Evolutionary conservation across 495 filamentous ascomycete genomes (phyloP).

Genomic region (Neurospora sp.): DNA sequence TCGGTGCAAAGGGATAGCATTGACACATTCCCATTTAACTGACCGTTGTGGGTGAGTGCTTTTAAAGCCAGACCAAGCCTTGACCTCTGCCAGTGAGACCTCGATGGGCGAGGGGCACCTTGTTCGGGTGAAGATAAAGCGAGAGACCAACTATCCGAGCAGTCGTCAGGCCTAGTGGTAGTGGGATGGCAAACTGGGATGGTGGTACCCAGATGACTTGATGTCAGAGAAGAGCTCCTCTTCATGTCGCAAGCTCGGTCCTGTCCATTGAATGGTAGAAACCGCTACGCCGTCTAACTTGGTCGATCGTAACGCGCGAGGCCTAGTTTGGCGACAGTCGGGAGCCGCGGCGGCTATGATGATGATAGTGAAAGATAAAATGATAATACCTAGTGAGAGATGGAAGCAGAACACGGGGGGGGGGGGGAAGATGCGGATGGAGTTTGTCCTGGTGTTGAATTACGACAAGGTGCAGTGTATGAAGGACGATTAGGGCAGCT

Average conservation of each 20-base stretch:
- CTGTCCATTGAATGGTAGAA: constrained; percentile 11
- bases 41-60: constrained; percentile 37
- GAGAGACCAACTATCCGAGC: background rate
- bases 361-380: background rate
- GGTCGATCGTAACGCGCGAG: background rate
- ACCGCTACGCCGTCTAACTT: background rate
- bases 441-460: background rate
- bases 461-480: background rate
- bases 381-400: background rate
- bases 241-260: constrained; percentile 16
- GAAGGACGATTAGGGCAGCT: background rate
- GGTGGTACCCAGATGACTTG: constrained; percentile 5
- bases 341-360: background rate
- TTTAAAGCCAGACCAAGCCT: constrained; percentile 35
- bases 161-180: background rate
- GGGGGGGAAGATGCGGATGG: background rate
- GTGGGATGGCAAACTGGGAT: constrained; percentile 1
- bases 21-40: background rate
- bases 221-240: constrained; percentile 9
- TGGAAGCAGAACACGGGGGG: background rate
- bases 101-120: constrained; percentile 16
- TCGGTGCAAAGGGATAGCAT: background rate
- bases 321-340: background rate
- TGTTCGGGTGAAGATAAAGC: background rate
- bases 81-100: constrained; percentile 30